Percentiles rank a stretch among this genome's conserved stretches.
phyloP scores from a whole-genome alignment of 768 basidiomycete species.

The Hortiboletus flavorubellus region DNA sequence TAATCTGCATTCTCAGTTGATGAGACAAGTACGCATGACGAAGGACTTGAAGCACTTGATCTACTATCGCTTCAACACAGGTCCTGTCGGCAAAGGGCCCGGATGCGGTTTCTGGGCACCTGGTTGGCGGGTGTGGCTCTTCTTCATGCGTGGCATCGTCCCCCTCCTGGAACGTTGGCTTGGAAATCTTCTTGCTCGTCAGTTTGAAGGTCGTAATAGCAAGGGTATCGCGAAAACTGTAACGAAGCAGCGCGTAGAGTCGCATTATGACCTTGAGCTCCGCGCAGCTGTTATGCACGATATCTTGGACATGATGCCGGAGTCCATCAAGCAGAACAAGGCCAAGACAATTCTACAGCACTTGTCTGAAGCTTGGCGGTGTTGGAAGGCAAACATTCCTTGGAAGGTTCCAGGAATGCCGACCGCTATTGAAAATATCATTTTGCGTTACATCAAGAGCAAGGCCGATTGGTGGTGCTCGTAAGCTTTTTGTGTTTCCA shows the following conservation, averaged over 20 bases:
- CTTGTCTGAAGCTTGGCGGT: constrained; percentile 97
- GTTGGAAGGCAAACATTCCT: constrained; percentile 96
- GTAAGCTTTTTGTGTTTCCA: constrained; percentile 36
- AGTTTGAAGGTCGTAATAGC: constrained; percentile 97
- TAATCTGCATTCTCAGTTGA: constrained; percentile 52
- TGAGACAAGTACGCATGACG: constrained; percentile 99
- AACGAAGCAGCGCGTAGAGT: constrained; percentile 98
- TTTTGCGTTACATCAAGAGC: constrained; percentile 97
- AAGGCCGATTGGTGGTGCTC: constrained; percentile 99
- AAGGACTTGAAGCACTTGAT: constrained; percentile 99
- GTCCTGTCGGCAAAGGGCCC: constrained; percentile 98
- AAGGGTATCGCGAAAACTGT: constrained; percentile 97
- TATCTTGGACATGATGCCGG: constrained; percentile 99
- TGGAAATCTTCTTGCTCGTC: constrained; percentile 94
- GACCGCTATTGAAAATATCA: constrained; percentile 98
- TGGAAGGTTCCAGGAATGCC: constrained; percentile 99
- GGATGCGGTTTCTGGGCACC: constrained; percentile 99
- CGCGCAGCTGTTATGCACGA: constrained; percentile 99
- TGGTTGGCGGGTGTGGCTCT: constrained; percentile 99
- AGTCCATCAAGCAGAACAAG: constrained; percentile 99
- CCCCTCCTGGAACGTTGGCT: constrained; percentile 97
- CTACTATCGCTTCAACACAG: constrained; percentile 99
- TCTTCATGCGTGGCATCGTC: constrained; percentile 99
- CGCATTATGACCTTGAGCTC: constrained; percentile 95
- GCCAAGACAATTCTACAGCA: constrained; percentile 99